These are phyloP conservation scores for Phaeophleospora eucalypticola DNA, from an alignment of 2,329 filamentous ascomycete species.

Conservation along the genomic window DNA sequence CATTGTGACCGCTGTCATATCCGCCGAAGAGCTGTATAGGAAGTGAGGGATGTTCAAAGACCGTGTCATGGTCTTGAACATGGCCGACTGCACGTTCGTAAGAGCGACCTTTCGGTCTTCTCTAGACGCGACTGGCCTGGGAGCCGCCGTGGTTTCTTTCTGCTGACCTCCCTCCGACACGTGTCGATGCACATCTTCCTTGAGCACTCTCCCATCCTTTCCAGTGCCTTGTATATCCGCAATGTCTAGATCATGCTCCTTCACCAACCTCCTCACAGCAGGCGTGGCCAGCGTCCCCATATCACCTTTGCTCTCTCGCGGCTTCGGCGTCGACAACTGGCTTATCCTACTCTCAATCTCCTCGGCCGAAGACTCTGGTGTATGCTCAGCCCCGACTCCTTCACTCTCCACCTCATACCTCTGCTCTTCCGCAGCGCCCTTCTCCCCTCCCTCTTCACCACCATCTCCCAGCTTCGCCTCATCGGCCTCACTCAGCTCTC, in stretches of 20 bases:
- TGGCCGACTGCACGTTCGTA: constrained; percentile 76
- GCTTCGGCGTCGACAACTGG: too few species aligned
- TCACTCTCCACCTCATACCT: constrained; percentile 18
- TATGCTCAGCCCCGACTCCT: constrained; percentile 13
- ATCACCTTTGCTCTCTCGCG: constrained; percentile 49
- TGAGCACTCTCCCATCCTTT: constrained; percentile 83
- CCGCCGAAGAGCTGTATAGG: constrained; percentile 85
- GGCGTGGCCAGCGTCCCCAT: constrained; percentile 79
- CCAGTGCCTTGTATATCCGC: constrained; percentile 76
- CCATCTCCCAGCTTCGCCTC: constrained; percentile 37
- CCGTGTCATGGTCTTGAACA: constrained; percentile 97
- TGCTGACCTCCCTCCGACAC: constrained; percentile 39
- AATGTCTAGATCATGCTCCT: constrained; percentile 74
- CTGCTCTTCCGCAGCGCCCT: constrained; percentile 13
- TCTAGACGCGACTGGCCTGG: constrained; percentile 33
- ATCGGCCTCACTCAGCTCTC: constrained; percentile 64
- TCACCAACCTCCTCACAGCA: constrained; percentile 82
- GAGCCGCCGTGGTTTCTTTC: constrained; percentile 26
- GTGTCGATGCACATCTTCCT: constrained; percentile 73
- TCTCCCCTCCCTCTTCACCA: constrained; percentile 22
- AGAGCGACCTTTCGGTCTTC: constrained; percentile 66
- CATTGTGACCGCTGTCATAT: constrained; percentile 69
- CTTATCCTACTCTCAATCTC: constrained; percentile 1
- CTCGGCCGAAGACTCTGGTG: constrained; percentile 2
- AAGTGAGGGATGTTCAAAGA: constrained; percentile 92